Evolutionary conservation across 139 green algal species (phyloP), one percentile per base, ranked within the genome.

Genomic region (Desmodesmus armatus): DNA sequence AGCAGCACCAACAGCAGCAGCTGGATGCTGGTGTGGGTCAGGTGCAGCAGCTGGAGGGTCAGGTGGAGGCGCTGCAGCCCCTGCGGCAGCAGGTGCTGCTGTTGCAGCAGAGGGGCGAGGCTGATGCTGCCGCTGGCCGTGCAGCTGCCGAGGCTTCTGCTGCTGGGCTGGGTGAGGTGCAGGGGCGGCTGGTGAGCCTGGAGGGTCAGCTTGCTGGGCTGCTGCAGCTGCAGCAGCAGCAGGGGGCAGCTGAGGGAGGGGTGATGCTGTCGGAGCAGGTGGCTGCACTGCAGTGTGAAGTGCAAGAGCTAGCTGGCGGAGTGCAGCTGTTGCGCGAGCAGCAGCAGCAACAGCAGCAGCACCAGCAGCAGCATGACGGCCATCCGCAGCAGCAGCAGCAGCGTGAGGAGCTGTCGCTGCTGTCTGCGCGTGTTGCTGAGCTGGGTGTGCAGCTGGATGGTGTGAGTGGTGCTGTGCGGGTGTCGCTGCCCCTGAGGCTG

Each of bases 401-500:
- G 69, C 80, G 73, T 33, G 33, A 72, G 49, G 27, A 73, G 80
- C 35, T 73, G 70, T 3, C 11, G 25, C 17, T 29, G 37, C 69
- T 80, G 37, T 31, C 25, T 55, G 39, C 33, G 25, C 49, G 41
- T 37, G 67, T 72, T 60, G 37, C 11, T 58, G 80, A 71, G 5
- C 23, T 80, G 80, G 43, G 27, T 6, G 7, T 43, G 6, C 80
- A 86, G 69, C 51, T 86, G 49, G 27, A 70, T 15, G 80, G 73
- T 21, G 80, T 69, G 53, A 58, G n/a, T 11, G 55, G 3, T 17
- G 80, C 69, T 9, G 40, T 69, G 5, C 35, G 13, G 35, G 5
- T 71, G 17, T 47, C 2, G 19, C 67, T 86, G 51, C 80, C 80
- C 25, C 17, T 73, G 80, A 37, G 80, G 80, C 23, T 86, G 51